These are phyloP conservation scores for Ophiostoma triangulosporum DNA, from an alignment of 2,329 filamentous ascomycete genomes.

Conservation along the genomic window DNA sequence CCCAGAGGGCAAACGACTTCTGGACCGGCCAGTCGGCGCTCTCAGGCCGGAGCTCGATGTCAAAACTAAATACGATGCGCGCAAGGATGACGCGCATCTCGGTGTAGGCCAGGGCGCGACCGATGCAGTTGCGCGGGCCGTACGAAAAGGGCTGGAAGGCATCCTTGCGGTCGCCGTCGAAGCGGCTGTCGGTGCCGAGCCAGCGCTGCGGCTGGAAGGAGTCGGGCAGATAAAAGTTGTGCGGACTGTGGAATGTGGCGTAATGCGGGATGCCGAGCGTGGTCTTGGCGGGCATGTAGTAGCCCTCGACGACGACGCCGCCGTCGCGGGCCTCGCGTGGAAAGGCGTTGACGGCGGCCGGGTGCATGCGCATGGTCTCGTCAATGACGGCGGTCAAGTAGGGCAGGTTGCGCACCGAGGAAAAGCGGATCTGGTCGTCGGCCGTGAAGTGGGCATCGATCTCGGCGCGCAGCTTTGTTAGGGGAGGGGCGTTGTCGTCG, in stretches of 20 bases:
- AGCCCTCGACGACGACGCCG: conserved; percentile 3
- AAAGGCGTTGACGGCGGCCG: conserved; percentile 19
- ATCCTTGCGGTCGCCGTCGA: conserved; percentile 27
- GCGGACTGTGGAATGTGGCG: conserved; percentile 22
- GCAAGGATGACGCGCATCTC: conserved; percentile 37
- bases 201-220: conserved; percentile 36
- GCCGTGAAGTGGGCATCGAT: conserved; percentile 26
- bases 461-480: conserved; percentile 27
- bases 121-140: conserved; percentile 37
- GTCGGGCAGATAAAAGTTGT: conserved; percentile 25
- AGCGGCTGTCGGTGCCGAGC: conserved; percentile 24
- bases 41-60: conserved; percentile 27
- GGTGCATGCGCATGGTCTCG: conserved; percentile 24
- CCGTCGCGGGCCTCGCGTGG: conserved; percentile 15
- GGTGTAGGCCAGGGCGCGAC: conserved; percentile 34
- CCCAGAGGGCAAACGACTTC: conserved; percentile 26
- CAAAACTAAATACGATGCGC: conserved; percentile 35
- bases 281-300: conserved; percentile 12
- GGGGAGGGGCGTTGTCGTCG: background rate
- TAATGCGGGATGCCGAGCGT: conserved; percentile 18
- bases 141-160: conserved; percentile 34
- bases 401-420: conserved; percentile 17
- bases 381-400: conserved; percentile 25
- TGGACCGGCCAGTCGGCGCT: conserved; percentile 26
- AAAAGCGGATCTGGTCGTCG: conserved; percentile 21